These are phyloP conservation scores for Citrus inodora DNA, from an alignment of 345 rosid genomes.

Conservation along the genomic window DNA sequence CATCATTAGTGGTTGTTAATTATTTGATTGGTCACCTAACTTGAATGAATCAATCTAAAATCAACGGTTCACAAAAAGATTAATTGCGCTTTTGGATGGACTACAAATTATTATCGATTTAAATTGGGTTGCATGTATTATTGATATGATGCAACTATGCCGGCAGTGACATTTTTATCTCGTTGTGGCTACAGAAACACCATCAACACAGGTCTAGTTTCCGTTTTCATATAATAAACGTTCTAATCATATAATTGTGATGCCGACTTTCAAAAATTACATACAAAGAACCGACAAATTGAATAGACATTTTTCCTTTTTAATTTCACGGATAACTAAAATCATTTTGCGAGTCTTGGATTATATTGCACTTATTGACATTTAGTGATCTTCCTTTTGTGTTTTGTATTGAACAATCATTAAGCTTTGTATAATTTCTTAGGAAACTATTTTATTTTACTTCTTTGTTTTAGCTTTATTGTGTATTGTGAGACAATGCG, in stretches of 20 bases:
- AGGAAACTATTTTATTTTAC: neutral
- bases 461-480: neutral
- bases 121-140: neutral
- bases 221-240: neutral
- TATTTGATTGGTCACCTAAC: constrained; percentile 45
- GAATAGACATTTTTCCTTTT: neutral
- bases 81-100: constrained; percentile 5
- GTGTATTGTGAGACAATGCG: neutral
- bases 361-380: neutral
- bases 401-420: too few relatives aligned
- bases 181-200: neutral
- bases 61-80: constrained; percentile 11
- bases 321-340: neutral
- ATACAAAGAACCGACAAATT: neutral
- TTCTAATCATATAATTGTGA: constrained; percentile 17
- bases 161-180: constrained; percentile 6
- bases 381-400: too few relatives aligned
- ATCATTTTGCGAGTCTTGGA: neutral
- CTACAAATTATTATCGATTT: constrained; percentile 9
- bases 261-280: constrained; percentile 6
- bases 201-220: neutral
- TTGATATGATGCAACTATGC: constrained; percentile 11
- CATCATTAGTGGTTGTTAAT: constrained; percentile 36
- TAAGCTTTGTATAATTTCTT: neutral
- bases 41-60: constrained; percentile 12